phyloP scores from a whole-genome alignment of 768 basidiomycete genomes.

The Amylocystis lapponica region DNA sequence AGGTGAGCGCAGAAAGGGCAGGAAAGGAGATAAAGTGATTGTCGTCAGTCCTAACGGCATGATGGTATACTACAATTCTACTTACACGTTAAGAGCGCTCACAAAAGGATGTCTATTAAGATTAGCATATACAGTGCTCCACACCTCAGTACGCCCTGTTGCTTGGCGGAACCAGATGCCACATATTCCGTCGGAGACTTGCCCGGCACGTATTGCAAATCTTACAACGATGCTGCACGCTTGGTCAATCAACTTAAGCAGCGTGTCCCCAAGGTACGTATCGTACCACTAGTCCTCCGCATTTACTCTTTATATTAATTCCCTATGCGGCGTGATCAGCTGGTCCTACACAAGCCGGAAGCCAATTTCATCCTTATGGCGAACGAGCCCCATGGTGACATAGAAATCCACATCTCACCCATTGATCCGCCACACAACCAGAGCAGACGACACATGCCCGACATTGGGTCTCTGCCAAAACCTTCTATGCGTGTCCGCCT shows the following conservation, averaged over 20 bases:
- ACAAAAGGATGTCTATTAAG: constrained; percentile 18
- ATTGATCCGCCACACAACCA: not conserved
- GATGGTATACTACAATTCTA: constrained; percentile 23
- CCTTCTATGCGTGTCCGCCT: constrained; percentile 15
- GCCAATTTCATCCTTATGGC: constrained; percentile 48
- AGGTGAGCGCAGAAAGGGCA: constrained; percentile 41
- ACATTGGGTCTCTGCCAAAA: too few species aligned
- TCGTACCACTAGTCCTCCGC: too few species aligned
- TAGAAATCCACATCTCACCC: constrained; percentile 35
- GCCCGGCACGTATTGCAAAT: constrained; percentile 37
- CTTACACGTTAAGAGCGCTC: not conserved
- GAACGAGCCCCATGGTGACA: constrained; percentile 41
- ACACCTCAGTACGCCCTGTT: constrained; percentile 45
- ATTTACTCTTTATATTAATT: not conserved
- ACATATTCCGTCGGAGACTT: constrained; percentile 31
- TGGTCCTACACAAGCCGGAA: constrained; percentile 34
- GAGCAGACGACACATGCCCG: not conserved
- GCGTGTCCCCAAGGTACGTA: constrained; percentile 44
- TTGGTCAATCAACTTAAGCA: constrained; percentile 45
- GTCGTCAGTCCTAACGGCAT: constrained; percentile 35
- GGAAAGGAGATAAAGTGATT: constrained; percentile 41
- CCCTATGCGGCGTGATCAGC: constrained; percentile 21
- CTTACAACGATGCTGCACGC: constrained; percentile 40
- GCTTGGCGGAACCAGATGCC: constrained; percentile 37
- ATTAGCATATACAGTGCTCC: constrained; percentile 42